phyloP scores from a whole-genome alignment of 495 filamentous ascomycete genomes.

The Aspergillus funiculosus region DNA sequence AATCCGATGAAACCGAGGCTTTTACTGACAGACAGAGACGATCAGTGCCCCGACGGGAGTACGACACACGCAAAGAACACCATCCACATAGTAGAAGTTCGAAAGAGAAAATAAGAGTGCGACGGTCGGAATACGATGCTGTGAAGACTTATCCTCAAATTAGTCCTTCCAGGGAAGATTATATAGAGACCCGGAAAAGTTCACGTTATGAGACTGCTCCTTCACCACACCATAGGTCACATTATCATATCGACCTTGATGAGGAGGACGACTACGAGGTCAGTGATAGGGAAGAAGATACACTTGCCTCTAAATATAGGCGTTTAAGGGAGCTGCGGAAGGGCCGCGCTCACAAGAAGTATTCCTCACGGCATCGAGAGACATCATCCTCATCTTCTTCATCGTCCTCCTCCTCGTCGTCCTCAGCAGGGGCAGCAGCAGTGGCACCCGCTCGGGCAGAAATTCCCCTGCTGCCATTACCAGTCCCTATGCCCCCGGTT shows the following conservation, averaged over 20 bases:
- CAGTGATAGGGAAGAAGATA: conserved; percentile 10
- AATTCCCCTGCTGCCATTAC: conserved; percentile 9
- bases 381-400: conserved; percentile 8
- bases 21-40: conserved; percentile 14
- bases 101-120: conserved; percentile 6
- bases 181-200: conserved; percentile 1
- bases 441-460: conserved; percentile 11
- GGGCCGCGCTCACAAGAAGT: conserved; percentile 3
- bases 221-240: not conserved
- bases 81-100: conserved; percentile 3
- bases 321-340: conserved; percentile 1
- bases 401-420: conserved; percentile 10
- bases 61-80: conserved; percentile 1
- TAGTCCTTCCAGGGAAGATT: not conserved
- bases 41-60: conserved; percentile 4
- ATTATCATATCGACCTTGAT: conserved; percentile 8
- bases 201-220: conserved; percentile 2
- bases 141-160: not conserved
- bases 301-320: not conserved
- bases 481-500: conserved; percentile 2
- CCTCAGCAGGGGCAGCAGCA: too few relatives aligned
- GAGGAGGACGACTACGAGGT: conserved; percentile 10
- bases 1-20: conserved; percentile 26
- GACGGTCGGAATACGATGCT: conserved; percentile 1
- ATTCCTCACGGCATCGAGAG: not conserved